phyloP scores from a whole-genome alignment of 2,329 filamentous ascomycete genomes.

The Pestalotiopsis sp. region DNA sequence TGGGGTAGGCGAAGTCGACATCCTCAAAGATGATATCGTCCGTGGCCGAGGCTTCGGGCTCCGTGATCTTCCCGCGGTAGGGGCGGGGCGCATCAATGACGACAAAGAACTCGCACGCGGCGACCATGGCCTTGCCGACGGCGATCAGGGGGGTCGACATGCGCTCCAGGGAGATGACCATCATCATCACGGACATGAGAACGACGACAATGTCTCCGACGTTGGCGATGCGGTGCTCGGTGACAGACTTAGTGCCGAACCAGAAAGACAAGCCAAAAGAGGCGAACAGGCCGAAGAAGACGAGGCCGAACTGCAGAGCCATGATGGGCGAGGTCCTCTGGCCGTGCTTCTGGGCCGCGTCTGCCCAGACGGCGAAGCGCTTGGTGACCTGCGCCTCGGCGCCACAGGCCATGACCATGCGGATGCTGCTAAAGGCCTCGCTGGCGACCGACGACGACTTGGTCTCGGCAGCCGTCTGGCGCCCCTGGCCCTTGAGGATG shows the following conservation, averaged over 20 bases:
- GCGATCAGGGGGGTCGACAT: slow-evolving; percentile 62
- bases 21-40: slow-evolving; percentile 63
- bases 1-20: slow-evolving; percentile 75
- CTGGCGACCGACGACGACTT: slow-evolving; percentile 63
- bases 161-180: slow-evolving; percentile 58
- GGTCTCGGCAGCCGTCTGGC: slow-evolving; percentile 52
- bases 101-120: slow-evolving; percentile 59
- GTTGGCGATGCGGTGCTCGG: slow-evolving; percentile 47
- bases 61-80: slow-evolving; percentile 40
- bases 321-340: slow-evolving; percentile 52
- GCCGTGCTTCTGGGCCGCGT: slow-evolving; percentile 54
- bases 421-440: slow-evolving; percentile 60
- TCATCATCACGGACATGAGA: slow-evolving; percentile 60
- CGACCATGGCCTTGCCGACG: slow-evolving; percentile 58
- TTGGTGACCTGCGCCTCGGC: slow-evolving; percentile 57
- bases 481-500: slow-evolving; percentile 53
- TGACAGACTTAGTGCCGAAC: slow-evolving; percentile 58
- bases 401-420: slow-evolving; percentile 66
- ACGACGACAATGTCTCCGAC: slow-evolving; percentile 60
- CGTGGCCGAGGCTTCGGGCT: slow-evolving; percentile 50
- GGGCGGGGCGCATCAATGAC: slow-evolving; percentile 54
- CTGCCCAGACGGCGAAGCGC: slow-evolving; percentile 57
- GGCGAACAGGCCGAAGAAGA: slow-evolving; percentile 57
- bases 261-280: slow-evolving; percentile 64
- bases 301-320: slow-evolving; percentile 53